Evolutionary conservation across 2,329 filamentous ascomycete species (phyloP).

Genomic region (Trichoderma gracile): DNA sequence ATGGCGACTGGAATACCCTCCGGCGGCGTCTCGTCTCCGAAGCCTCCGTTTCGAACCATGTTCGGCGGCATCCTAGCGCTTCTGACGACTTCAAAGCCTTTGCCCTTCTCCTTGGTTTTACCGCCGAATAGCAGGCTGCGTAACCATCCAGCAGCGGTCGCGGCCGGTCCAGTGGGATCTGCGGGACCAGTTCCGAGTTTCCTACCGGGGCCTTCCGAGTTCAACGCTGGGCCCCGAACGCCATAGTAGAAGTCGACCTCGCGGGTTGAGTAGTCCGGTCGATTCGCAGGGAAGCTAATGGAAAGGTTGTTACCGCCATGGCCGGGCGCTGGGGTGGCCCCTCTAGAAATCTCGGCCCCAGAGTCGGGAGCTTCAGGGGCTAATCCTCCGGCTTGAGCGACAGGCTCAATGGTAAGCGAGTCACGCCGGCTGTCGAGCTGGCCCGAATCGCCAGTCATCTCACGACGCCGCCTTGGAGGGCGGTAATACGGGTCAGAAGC

Average conservation of each 20-base stretch:
- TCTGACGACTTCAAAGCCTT: slow-evolving; percentile 94
- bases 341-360: slow-evolving; percentile 45
- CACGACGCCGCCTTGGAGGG: slow-evolving; percentile 71
- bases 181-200: slow-evolving; percentile 91
- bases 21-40: slow-evolving; percentile 66
- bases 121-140: slow-evolving; percentile 69
- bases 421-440: slow-evolving; percentile 37
- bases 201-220: slow-evolving; percentile 75
- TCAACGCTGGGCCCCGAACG: slow-evolving; percentile 82
- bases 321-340: slow-evolving; percentile 48
- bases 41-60: slow-evolving; percentile 51
- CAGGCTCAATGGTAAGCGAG: slow-evolving; percentile 39
- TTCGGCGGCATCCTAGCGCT: slow-evolving; percentile 84
- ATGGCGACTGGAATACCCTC: slow-evolving; percentile 67
- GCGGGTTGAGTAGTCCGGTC: slow-evolving; percentile 85
- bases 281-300: slow-evolving; percentile 52
- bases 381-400: slow-evolving; percentile 40
- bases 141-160: slow-evolving; percentile 88
- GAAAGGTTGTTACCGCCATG: slow-evolving; percentile 31
- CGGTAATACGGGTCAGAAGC: slow-evolving; percentile 82
- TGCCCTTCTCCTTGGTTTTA: slow-evolving; percentile 90
- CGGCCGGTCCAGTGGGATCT: slow-evolving; percentile 88
- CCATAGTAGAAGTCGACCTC: slow-evolving; percentile 98
- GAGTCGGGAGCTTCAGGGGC: slow-evolving; percentile 39
- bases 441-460: slow-evolving; percentile 52